These are phyloP conservation scores for Alternaria solani DNA, from an alignment of 2,329 filamentous ascomycete genomes.

Conservation along the genomic window DNA sequence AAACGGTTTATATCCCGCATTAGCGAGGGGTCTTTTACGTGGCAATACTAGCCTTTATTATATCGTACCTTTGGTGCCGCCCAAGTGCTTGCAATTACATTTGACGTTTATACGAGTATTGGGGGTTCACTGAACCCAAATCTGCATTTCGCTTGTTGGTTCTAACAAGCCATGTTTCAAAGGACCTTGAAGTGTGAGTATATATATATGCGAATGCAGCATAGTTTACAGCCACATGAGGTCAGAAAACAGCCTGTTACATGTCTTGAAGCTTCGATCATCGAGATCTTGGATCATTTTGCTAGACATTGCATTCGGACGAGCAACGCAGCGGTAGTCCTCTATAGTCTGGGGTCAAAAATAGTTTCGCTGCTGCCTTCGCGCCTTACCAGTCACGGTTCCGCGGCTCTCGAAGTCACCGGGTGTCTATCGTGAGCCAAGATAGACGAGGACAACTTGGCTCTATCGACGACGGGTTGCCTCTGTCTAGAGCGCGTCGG, in stretches of 20 bases:
- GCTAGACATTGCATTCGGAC: background rate
- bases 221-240: too few relatives aligned
- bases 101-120: background rate
- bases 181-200: background rate
- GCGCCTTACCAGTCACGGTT: background rate
- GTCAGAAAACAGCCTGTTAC: background rate
- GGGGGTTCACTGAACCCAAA: background rate
- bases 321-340: background rate
- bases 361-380: background rate
- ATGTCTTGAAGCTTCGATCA: background rate
- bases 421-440: background rate
- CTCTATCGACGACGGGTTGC: background rate
- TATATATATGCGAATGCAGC: background rate
- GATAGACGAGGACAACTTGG: background rate
- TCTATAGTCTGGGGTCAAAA: background rate
- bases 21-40: background rate
- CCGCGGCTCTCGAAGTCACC: background rate
- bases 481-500: background rate
- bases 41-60: constrained; percentile 3
- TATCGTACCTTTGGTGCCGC: background rate
- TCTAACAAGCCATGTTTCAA: background rate
- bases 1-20: background rate
- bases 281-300: background rate
- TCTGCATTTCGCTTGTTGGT: background rate
- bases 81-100: background rate